Conservation (phyloP, 306 rosid genomes). For the Vigna unguiculata region DNA sequence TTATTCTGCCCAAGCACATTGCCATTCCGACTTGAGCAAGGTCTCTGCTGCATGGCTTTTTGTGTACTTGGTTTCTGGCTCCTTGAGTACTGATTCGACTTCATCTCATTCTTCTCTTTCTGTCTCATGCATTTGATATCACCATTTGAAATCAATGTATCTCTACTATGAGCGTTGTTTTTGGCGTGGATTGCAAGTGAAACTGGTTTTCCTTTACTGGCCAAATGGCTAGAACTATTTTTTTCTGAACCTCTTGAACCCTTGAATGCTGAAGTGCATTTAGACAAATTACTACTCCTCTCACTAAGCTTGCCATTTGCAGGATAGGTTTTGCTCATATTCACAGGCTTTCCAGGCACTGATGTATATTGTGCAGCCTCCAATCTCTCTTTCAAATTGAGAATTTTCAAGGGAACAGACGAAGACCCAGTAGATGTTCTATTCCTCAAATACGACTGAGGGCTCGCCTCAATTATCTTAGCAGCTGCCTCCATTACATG, state of each 20-base stretch:
- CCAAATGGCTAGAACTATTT: conserved; percentile 41
- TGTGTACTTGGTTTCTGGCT: conserved; percentile 55
- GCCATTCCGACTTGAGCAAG: conserved; percentile 46
- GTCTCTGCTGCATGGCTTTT: conserved; percentile 61
- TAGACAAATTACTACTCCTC: conserved; percentile 52
- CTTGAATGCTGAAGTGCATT: conserved; percentile 51
- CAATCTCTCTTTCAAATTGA: conserved; percentile 76
- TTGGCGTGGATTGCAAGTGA: conserved; percentile 58
- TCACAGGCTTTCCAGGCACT: conserved; percentile 40
- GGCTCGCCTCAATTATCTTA: conserved; percentile 83
- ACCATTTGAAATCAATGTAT: conserved; percentile 48
- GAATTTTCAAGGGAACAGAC: conserved; percentile 79
- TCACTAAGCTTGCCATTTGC: conserved; percentile 52
- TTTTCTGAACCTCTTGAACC: conserved; percentile 56
- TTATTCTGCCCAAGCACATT: conserved; percentile 72
- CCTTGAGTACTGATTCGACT: conserved; percentile 59
- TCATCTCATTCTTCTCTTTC: conserved; percentile 58
- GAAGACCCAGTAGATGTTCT: conserved; percentile 60
- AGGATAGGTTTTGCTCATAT: conserved; percentile 37
- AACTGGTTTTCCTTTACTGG: conserved; percentile 65
- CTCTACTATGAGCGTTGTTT: conserved; percentile 58
- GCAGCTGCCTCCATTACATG: conserved; percentile 92
- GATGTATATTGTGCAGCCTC: conserved; percentile 74
- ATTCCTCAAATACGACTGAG: conserved; percentile 62
- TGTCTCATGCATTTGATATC: conserved; percentile 53